Conservation (phyloP, 2,329 filamentous ascomycete genomes). For the Pezicula carpinea region DNA sequence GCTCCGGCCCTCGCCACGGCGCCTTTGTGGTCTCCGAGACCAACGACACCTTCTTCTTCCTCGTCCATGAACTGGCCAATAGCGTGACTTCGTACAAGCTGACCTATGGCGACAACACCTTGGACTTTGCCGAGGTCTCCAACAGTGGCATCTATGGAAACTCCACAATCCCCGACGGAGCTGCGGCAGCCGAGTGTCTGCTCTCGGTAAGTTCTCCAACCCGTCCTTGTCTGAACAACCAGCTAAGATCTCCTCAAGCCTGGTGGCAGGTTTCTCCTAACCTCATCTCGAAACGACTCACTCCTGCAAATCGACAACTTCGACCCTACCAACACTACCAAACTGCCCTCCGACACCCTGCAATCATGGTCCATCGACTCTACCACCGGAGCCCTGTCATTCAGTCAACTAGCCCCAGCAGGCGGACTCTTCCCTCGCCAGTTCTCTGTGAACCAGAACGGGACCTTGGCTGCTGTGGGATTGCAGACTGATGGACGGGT, state of each 20-base stretch:
- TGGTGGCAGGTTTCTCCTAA: slow-evolving; percentile 57
- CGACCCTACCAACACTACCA: slow-evolving; percentile 37
- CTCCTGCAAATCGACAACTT: slow-evolving; percentile 45
- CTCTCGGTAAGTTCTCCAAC: slow-evolving; percentile 47
- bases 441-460: slow-evolving; percentile 41
- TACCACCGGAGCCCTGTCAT: slow-evolving; percentile 36
- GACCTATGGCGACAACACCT: slow-evolving; percentile 39
- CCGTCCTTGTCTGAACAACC: not conserved
- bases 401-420: slow-evolving; percentile 37
- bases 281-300: slow-evolving; percentile 63
- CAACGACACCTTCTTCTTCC: slow-evolving; percentile 31
- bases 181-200: slow-evolving; percentile 50
- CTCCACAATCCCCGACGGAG: slow-evolving; percentile 34
- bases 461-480: slow-evolving; percentile 39
- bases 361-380: slow-evolving; percentile 54
- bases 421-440: slow-evolving; percentile 42
- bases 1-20: slow-evolving; percentile 49
- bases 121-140: slow-evolving; percentile 45
- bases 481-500: slow-evolving; percentile 37
- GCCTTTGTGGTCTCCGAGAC: slow-evolving; percentile 34
- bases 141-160: slow-evolving; percentile 43
- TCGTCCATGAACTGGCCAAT: slow-evolving; percentile 43
- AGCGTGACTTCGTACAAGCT: slow-evolving; percentile 49
- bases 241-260: slow-evolving; percentile 35
- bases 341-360: slow-evolving; percentile 57